Evolutionary conservation across 495 filamentous ascomycete genomes (phyloP).

Genomic region (Tuber calosporum): DNA sequence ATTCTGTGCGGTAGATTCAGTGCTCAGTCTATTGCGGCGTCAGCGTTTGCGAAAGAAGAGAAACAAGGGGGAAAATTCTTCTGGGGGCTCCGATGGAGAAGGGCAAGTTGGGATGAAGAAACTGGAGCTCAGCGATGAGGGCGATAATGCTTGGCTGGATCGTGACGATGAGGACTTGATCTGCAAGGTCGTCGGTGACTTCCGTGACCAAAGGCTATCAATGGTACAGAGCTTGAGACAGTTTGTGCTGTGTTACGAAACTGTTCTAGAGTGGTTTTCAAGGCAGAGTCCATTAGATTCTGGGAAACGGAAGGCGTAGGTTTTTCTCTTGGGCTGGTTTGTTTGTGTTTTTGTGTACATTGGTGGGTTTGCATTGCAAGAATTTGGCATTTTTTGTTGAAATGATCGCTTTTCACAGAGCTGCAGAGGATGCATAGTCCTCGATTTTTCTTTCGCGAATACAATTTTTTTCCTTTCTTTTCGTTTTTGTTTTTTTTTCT

Average conservation of each 20-base stretch:
- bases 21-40: constrained; percentile 84
- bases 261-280: constrained; percentile 78
- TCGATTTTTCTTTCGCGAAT: not conserved
- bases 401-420: constrained; percentile 8
- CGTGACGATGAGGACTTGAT: constrained; percentile 67
- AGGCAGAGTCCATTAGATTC: constrained; percentile 45
- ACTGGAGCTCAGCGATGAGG: constrained; percentile 48
- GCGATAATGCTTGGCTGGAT: constrained; percentile 49
- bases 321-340: constrained; percentile 16
- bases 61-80: constrained; percentile 24
- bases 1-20: constrained; percentile 92
- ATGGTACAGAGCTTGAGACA: constrained; percentile 97
- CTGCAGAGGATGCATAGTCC: not conserved
- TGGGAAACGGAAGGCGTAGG: constrained; percentile 41
- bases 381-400: constrained; percentile 23
- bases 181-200: constrained; percentile 78
- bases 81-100: constrained; percentile 38
- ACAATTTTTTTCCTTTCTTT: not conserved
- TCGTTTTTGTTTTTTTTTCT: not conserved
- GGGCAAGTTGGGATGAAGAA: constrained; percentile 33
- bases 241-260: constrained; percentile 95
- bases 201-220: constrained; percentile 76
- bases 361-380: constrained; percentile 27
- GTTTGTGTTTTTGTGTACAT: constrained; percentile 29
- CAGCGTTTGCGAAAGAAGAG: constrained; percentile 51